Conservation (phyloP, 305 asterid species). For the Ajuga reptans region DNA sequence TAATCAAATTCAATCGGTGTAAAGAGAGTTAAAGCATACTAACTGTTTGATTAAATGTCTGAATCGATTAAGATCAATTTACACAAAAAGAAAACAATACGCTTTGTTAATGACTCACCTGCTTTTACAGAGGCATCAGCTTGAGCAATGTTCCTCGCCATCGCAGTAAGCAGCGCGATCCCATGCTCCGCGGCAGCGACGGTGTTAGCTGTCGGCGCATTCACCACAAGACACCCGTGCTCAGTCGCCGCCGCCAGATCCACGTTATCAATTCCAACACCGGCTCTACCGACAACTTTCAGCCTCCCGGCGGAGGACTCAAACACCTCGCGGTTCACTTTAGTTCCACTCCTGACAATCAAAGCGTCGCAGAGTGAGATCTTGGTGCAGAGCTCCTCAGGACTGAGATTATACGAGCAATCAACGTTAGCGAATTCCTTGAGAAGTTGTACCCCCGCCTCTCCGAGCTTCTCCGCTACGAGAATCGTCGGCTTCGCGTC, state of each 20-base stretch:
- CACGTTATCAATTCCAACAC: conserved; percentile 94
- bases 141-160: conserved; percentile 88
- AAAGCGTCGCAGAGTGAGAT: conserved; percentile 75
- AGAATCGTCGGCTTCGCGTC: conserved; percentile 85
- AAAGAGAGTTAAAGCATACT: neutral
- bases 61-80: neutral
- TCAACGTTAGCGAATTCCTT: conserved; percentile 68
- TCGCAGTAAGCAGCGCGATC: conserved; percentile 75
- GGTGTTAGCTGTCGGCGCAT: conserved; percentile 93
- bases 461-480: conserved; percentile 84
- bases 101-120: conserved; percentile 39
- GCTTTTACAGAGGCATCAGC: conserved; percentile 89
- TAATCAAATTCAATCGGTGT: neutral
- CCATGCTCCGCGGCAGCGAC: conserved; percentile 98
- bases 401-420: conserved; percentile 56
- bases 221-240: conserved; percentile 89
- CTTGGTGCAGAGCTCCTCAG: conserved; percentile 69
- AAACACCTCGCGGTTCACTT: conserved; percentile 75
- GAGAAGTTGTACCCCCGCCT: conserved; percentile 59
- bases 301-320: conserved; percentile 81
- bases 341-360: conserved; percentile 83
- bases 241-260: conserved; percentile 98
- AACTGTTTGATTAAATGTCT: neutral
- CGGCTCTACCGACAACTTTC: conserved; percentile 94
- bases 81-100: neutral